A percentile compares a stretch with the other conserved stretches of the same genome.
Conservation (phyloP, 108 stramenopile species). For the Cyclostephanos invisitatus region DNA sequence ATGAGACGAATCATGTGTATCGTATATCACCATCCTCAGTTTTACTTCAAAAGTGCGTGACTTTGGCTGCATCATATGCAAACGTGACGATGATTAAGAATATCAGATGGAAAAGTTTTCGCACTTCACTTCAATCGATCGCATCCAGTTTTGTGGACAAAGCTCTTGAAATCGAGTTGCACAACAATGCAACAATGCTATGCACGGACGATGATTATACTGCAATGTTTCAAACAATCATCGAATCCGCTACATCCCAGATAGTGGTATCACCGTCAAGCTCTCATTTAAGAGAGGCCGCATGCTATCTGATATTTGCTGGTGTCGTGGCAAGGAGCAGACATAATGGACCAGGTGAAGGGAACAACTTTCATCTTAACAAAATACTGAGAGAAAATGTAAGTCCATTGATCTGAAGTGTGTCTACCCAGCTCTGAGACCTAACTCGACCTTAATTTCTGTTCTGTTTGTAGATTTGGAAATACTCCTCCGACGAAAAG, state of each 20-base stretch:
- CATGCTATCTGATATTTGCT: conserved; percentile 19
- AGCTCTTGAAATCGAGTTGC: conserved; percentile 1
- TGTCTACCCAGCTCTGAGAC: background rate
- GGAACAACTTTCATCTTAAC: conserved; percentile 16
- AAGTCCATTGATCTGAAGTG: conserved; percentile 5
- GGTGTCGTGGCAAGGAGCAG: conserved; percentile 17
- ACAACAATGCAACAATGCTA: conserved; percentile 2
- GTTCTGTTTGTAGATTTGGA: conserved; percentile 19
- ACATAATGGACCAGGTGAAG: background rate
- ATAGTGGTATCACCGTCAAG: background rate
- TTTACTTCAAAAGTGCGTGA: conserved; percentile 18
- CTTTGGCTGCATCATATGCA: conserved; percentile 18
- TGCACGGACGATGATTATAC: conserved; percentile 10
- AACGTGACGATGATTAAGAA: conserved; percentile 22
- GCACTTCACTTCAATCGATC: conserved; percentile 11
- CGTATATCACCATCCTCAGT: conserved; percentile 27
- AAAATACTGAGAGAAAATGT: conserved; percentile 21
- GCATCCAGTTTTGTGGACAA: conserved; percentile 7
- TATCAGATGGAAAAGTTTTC: conserved; percentile 34
- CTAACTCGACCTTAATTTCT: background rate
- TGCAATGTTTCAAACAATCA: conserved; percentile 8
- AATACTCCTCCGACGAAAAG: conserved; percentile 22
- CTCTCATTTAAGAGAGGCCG: conserved; percentile 22
- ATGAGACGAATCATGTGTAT: conserved; percentile 10
- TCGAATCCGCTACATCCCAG: conserved; percentile 3